Conservation (phyloP, 2,329 filamentous ascomycete species). For the Beauveria medogensis region DNA sequence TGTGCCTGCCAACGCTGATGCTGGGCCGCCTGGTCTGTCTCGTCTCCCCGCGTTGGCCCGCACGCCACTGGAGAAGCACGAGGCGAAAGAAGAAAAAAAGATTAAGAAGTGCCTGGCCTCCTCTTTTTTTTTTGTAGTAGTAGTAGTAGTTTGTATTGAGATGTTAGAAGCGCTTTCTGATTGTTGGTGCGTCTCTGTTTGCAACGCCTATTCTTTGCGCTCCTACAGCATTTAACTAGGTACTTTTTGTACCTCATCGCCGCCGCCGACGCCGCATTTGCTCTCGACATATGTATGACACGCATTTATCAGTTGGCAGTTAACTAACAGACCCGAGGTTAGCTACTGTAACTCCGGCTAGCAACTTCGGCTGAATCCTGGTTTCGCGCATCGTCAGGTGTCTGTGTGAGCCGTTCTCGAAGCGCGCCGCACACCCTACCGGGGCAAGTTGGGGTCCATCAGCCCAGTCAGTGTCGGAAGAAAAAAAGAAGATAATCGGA, state of each 20-base stretch:
- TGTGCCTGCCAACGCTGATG: conserved; percentile 1
- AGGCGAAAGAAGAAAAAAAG: not conserved
- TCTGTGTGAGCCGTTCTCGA: not conserved
- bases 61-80: not conserved
- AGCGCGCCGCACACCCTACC: not conserved
- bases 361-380: not conserved
- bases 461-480: not conserved
- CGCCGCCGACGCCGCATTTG: no score
- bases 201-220: no score
- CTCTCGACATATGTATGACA: no score
- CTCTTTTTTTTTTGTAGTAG: not conserved
- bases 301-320: no score
- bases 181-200: not conserved
- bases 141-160: no score
- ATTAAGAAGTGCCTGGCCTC: not conserved
- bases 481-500: not conserved
- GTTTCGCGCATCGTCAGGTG: not conserved
- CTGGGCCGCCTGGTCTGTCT: not conserved
- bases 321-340: not conserved
- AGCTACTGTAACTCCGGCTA: not conserved
- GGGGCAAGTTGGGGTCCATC: no score
- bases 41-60: conserved; percentile 3
- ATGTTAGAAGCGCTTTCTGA: no score
- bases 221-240: no score
- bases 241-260: no score